Evolutionary conservation across 345 rosid species (phyloP).

Genomic region (Kernera saxatilis): DNA sequence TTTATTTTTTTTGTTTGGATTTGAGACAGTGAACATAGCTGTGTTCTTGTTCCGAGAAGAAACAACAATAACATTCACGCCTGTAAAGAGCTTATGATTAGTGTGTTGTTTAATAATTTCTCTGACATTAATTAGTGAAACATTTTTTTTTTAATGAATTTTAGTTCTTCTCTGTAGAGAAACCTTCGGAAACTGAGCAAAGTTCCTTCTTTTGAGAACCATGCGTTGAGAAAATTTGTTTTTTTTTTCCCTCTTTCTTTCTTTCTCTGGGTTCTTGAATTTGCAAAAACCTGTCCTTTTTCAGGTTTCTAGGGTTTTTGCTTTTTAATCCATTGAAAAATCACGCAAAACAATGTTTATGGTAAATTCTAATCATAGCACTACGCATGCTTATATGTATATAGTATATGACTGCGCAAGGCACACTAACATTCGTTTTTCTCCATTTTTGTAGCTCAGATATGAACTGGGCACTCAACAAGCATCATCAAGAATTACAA

Average conservation of each 20-base stretch:
- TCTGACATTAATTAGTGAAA: constrained; percentile 27
- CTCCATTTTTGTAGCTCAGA: constrained; percentile 36
- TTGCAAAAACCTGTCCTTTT: constrained; percentile 7
- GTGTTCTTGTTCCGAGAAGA: constrained; percentile 45
- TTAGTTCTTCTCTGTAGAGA: constrained; percentile 9
- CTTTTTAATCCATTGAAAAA: constrained; percentile 4
- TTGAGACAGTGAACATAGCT: constrained; percentile 41
- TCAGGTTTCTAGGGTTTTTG: background rate
- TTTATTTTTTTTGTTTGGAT: background rate
- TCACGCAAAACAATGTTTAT: constrained; percentile 50
- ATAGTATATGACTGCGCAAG: background rate
- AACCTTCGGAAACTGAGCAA: constrained; percentile 60
- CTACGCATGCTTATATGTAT: constrained; percentile 19
- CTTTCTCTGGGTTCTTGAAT: background rate
- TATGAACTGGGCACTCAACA: constrained; percentile 44
- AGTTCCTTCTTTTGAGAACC: constrained; percentile 75
- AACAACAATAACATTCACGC: constrained; percentile 49
- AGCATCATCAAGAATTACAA: constrained; percentile 14
- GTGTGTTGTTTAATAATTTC: constrained; percentile 21
- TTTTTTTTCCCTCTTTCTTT: background rate
- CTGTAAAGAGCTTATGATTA: constrained; percentile 54
- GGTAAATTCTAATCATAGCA: constrained; percentile 32
- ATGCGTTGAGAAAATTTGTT: constrained; percentile 37
- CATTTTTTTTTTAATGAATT: background rate
- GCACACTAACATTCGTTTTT: constrained; percentile 10